These are phyloP conservation scores for Paratinospora sagittata DNA, from an alignment of 164 flowering plant genomes.

Conservation along the genomic window DNA sequence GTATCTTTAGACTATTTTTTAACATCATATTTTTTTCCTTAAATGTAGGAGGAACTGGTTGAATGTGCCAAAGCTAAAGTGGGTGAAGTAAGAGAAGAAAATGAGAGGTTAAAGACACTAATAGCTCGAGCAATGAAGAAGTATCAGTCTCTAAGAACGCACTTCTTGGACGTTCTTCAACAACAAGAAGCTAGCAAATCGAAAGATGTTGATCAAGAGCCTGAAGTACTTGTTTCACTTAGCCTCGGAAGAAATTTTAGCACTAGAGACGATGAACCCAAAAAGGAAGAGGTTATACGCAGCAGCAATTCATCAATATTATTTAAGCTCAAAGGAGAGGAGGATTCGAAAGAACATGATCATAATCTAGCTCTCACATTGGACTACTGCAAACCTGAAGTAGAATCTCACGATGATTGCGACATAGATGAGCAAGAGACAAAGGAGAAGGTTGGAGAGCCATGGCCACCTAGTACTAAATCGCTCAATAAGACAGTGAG, in stretches of 20 bases:
- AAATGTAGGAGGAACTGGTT: conserved; percentile 35
- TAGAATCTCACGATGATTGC: conserved; percentile 2
- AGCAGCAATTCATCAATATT: not conserved
- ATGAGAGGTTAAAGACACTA: conserved; percentile 46
- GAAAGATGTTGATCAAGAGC: conserved; percentile 27
- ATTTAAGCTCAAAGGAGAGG: conserved; percentile 17
- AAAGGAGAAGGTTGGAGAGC: conserved; percentile 33
- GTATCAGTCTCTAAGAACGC: conserved; percentile 45
- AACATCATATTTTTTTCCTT: not conserved
- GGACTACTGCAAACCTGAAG: conserved; percentile 28
- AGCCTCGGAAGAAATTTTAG: conserved; percentile 49
- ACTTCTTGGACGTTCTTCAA: conserved; percentile 28
- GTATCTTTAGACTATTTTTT: not conserved
- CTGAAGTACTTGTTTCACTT: conserved; percentile 47
- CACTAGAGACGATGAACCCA: conserved; percentile 6
- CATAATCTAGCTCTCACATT: conserved; percentile 31
- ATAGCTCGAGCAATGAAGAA: conserved; percentile 44
- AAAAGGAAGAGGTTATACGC: conserved; percentile 25
- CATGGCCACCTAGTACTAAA: conserved; percentile 40
- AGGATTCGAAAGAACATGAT: conserved; percentile 20
- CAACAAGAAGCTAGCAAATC: conserved; percentile 29
- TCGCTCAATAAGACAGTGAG: conserved; percentile 26
- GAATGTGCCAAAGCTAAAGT: conserved; percentile 56
- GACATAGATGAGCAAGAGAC: conserved; percentile 27
- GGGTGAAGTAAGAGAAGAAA: conserved; percentile 61